Conservation (phyloP, 805 yeast species). For the Ogataea siamensis region DNA sequence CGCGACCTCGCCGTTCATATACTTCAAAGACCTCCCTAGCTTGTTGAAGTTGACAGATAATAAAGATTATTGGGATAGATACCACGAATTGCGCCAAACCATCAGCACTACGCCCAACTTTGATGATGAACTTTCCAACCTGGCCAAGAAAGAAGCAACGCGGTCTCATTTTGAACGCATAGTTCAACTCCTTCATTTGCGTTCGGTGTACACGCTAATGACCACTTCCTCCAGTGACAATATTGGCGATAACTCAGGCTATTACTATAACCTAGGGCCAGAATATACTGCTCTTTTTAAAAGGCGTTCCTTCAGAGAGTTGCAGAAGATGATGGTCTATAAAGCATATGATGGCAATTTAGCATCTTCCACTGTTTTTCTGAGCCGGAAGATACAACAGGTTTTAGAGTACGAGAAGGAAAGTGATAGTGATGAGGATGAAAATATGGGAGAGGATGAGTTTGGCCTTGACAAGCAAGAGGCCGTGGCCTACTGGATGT, state of each 20-base stretch:
- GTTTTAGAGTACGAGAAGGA: slow-evolving; percentile 22
- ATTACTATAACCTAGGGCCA: slow-evolving; percentile 21
- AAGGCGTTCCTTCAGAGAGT: slow-evolving; percentile 17
- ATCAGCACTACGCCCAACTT: slow-evolving; percentile 5
- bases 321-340: slow-evolving; percentile 20
- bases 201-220: slow-evolving; percentile 19
- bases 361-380: slow-evolving; percentile 12
- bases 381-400: slow-evolving; percentile 22
- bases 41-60: slow-evolving; percentile 10
- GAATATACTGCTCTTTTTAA: slow-evolving; percentile 16
- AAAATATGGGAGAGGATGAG: slow-evolving; percentile 17
- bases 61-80: slow-evolving; percentile 8
- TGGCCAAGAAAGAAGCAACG: slow-evolving; percentile 5
- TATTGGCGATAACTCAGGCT: slow-evolving; percentile 21
- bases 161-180: slow-evolving; percentile 14
- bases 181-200: slow-evolving; percentile 12
- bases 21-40: slow-evolving; percentile 17
- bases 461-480: slow-evolving; percentile 18
- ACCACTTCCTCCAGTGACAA: slow-evolving; percentile 20
- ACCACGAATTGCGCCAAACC: slow-evolving; percentile 7
- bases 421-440: slow-evolving; percentile 20
- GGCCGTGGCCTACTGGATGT: slow-evolving; percentile 29
- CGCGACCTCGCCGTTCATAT: slow-evolving; percentile 15
- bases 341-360: slow-evolving; percentile 23
- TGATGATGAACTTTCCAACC: slow-evolving; percentile 13